Evolutionary conservation across 805 yeast genomes (phyloP), one percentile per base, ranked within the genome.

Genomic region (Hermanozyma aechmeae): DNA sequence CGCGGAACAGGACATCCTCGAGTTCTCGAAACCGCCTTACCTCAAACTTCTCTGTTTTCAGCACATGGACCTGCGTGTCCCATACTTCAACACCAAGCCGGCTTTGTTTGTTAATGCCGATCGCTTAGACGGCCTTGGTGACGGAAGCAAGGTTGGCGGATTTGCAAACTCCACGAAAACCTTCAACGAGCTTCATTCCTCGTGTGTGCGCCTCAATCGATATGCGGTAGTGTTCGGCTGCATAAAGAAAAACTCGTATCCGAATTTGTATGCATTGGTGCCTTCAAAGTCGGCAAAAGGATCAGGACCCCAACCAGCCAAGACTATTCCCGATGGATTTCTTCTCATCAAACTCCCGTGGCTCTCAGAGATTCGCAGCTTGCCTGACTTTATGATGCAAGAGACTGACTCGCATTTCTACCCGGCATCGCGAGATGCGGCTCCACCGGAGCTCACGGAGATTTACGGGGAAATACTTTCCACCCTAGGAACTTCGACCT

Each of bases 161-260:
- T 71, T 59, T 34, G 53, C 65, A 15, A 82, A 87, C 15, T 81
- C 95, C 1, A 58, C 66, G 15, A 56, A 71, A 17, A 78, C 89
- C 0, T 70, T 86, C 43, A 62, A 82, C 1, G 68, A 86, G 0
- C 52, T 89, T 9, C 82, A 73, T 45, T 74, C 72, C 32, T 65
- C 76, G 3, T 53, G 92, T 53, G 47, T 56, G 4, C 62, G 63
- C 26, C 58, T 66, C 23, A 45, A 63, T 2, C 69, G 70, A 42
- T 74, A 68, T 42, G 92, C 82, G 0, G 53, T 89, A 6, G 68
- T 81, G 4, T 84, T 85, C 76, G 89, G 93, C 1, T 72, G 75
- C 42, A 42, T 65, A 5, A 68, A 76, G 33, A 56, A 51, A 25
- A 65, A 65, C 28, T 50, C 82, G 0, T 47, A 64, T 19, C 92